Percentiles rank a stretch among this genome's conserved stretches.
phyloP scores from a whole-genome alignment of 2,329 filamentous ascomycete species.

The Huntiella bhutanensis region DNA sequence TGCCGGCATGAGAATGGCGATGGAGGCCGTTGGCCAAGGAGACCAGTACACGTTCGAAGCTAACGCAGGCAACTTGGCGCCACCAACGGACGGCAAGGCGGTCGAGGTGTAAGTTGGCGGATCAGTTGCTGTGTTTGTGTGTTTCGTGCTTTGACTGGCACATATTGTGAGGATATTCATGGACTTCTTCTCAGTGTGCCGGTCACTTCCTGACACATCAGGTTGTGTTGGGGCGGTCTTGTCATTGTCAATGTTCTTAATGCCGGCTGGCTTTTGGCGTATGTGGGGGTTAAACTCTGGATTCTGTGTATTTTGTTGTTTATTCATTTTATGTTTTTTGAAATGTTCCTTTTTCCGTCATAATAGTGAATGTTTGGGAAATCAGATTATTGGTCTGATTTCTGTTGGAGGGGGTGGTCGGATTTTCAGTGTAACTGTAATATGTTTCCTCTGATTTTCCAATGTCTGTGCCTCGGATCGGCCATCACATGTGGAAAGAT shows the following conservation, averaged over 20 bases:
- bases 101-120: slow-evolving; percentile 6
- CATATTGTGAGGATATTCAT: too few relatives aligned
- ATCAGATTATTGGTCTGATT: too few relatives aligned
- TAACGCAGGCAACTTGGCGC: neutral
- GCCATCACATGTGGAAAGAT: too few relatives aligned
- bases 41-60: slow-evolving; percentile 35
- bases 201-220: too few relatives aligned
- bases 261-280: slow-evolving; percentile 6
- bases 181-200: too few relatives aligned
- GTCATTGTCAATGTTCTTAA: slow-evolving; percentile 7
- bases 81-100: slow-evolving; percentile 8
- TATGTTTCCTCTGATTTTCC: too few relatives aligned
- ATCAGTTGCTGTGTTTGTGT: too few relatives aligned
- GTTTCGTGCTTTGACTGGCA: neutral
- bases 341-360: neutral
- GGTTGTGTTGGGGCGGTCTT: neutral
- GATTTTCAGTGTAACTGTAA: too few relatives aligned
- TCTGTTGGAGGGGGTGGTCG: too few relatives aligned
- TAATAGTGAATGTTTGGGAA: neutral
- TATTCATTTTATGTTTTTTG: neutral
- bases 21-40: slow-evolving; percentile 28
- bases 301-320: slow-evolving; percentile 5
- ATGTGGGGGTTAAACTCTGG: slow-evolving; percentile 4
- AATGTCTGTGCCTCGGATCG: too few relatives aligned
- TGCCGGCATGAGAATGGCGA: slow-evolving; percentile 28